Conservation (phyloP, 164 flowering plant genomes). For the Malania oleifera region DNA sequence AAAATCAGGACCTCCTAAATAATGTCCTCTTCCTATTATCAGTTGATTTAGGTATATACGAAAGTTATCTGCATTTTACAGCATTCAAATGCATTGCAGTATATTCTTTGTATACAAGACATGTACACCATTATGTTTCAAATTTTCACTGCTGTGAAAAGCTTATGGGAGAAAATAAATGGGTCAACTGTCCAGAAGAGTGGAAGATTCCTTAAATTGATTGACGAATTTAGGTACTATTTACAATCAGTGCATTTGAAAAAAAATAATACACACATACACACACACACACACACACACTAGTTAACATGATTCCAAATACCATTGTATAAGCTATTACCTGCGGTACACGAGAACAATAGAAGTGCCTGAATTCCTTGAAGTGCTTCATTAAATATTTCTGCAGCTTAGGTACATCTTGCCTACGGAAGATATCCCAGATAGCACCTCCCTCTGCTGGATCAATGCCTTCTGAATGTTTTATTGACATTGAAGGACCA, state of each 20-base stretch:
- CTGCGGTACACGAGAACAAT: constrained; percentile 27
- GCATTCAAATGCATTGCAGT: no score
- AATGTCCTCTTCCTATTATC: no score
- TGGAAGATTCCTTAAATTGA: no score
- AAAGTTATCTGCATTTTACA: no score
- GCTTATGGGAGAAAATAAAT: no score
- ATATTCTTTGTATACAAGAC: no score
- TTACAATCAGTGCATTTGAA: not conserved
- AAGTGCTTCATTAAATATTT: constrained; percentile 38
- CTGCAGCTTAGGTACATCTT: constrained; percentile 52
- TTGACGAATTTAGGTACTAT: no score
- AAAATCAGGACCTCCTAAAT: no score
- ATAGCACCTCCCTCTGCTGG: constrained; percentile 49
- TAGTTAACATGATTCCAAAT: not conserved
- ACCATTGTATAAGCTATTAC: constrained; percentile 28
- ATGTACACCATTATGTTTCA: no score
- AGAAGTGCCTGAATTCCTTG: constrained; percentile 41
- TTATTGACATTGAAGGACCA: constrained; percentile 1
- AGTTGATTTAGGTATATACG: no score
- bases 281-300: not conserved
- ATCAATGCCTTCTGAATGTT: constrained; percentile 14
- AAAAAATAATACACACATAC: not conserved
- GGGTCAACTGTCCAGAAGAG: no score
- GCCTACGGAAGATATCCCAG: constrained; percentile 74
- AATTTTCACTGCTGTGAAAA: no score